Evolutionary conservation across 805 yeast genomes (phyloP).

Genomic region (Ogataea zsoltii): DNA sequence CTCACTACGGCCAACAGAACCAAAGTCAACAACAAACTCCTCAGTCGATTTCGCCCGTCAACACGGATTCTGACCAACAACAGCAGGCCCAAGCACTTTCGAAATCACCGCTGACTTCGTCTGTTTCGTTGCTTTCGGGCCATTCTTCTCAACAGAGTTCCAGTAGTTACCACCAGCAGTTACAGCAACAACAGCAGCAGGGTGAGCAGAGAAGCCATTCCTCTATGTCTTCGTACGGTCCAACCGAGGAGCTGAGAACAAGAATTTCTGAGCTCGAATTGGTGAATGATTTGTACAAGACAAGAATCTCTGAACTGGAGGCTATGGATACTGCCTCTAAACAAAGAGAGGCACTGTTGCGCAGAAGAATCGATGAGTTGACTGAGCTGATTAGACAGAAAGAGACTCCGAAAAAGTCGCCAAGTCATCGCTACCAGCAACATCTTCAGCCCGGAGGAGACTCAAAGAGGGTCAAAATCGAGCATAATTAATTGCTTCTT

Average conservation of each 20-base stretch:
- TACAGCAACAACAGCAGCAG: constrained; percentile 16
- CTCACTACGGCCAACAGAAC: constrained; percentile 4
- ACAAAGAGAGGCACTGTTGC: constrained; percentile 48
- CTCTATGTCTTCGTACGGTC: constrained; percentile 9
- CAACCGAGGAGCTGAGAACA: constrained; percentile 52
- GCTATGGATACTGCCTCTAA: constrained; percentile 59
- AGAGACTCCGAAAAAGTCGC: constrained; percentile 14
- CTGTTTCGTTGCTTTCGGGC: constrained; percentile 1
- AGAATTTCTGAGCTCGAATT: constrained; percentile 85
- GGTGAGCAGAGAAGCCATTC: constrained; percentile 20
- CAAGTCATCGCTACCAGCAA: constrained; percentile 12
- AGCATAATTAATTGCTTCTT: constrained; percentile 7
- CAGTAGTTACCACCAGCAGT: constrained; percentile 10
- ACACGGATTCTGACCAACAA: neutral
- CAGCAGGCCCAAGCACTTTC: constrained; percentile 2
- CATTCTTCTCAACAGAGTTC: constrained; percentile 1
- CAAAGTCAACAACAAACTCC: neutral
- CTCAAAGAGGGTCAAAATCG: constrained; percentile 22
- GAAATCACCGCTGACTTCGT: constrained; percentile 11
- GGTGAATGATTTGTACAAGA: constrained; percentile 83
- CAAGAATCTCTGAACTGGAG: constrained; percentile 83
- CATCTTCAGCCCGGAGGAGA: constrained; percentile 18
- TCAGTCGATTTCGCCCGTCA: constrained; percentile 4
- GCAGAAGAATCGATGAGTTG: constrained; percentile 49
- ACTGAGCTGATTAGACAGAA: constrained; percentile 15